Evolutionary conservation across 306 rosid genomes (phyloP), one percentile per base, ranked within the genome.

Genomic region (Macrotyloma uniflorum): DNA sequence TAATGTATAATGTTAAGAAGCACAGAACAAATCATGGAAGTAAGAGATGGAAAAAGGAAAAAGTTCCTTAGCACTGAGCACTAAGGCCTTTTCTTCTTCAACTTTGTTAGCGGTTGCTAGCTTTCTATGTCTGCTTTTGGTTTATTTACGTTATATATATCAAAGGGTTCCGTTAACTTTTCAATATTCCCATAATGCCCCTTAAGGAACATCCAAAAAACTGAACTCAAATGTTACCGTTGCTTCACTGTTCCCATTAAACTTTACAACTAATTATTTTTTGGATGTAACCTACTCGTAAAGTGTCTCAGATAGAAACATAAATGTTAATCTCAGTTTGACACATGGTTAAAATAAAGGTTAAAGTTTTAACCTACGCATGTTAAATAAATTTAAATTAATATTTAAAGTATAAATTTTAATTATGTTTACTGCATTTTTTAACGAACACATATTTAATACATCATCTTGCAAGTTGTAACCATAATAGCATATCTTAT

Each of bases 171-270:
- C 98, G 96, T 95, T 87, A 83, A 80, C 87, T 47, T 82, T 89
- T 67, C 15, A 18, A 14, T 23, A 81, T 89, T 43, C 97, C 97
- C 40, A 83, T 59, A 77, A 43, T 82, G 36, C 91, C 98, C 99
- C 84, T 85, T 70, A 80, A 85, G 88, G 90, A 91, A 89, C 93
- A 85, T 86, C 90, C 88, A 89, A 89, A 83, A 77, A 13, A 73
- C 89, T 74, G 82, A 83, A 87, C 93, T 50, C 80, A 73, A 70
- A 87, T 87, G 86, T 95, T 85, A 95, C 99, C 99, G 98, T 95
- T 95, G 96, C 85, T 59, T 74, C 81, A 76, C 82, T 61, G 84
- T 72, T 84, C 79, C 83, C 84, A 81, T 62, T 70, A 62, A 70
- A 74, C 83, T 77, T 85, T 82, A 75, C 83, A 67, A 42, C 55